Evolutionary conservation across 2,329 filamentous ascomycete species (phyloP).

Genomic region (Beauveria pseudobassiana): DNA sequence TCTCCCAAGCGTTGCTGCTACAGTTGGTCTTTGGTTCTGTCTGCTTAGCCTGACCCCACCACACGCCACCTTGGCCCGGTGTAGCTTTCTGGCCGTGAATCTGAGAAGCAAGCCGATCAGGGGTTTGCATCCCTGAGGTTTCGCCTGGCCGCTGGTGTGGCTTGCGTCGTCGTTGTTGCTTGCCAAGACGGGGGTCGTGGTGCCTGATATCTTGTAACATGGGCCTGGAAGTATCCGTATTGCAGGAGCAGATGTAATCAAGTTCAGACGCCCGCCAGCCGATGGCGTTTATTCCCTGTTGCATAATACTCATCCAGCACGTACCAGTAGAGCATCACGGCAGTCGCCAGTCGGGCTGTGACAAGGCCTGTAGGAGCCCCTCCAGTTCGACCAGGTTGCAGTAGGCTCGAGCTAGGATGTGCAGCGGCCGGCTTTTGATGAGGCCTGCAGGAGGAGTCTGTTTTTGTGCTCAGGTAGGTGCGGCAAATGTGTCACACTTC

Average conservation of each 20-base stretch:
- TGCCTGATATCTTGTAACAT: not conserved
- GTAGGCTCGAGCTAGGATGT: not conserved
- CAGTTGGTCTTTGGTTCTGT: not conserved
- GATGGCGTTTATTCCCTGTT: not conserved
- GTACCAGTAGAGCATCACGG: not conserved
- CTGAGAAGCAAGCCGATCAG: conserved; percentile 3
- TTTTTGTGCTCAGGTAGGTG: not conserved
- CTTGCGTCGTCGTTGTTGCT: not conserved
- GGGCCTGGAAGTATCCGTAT: not conserved
- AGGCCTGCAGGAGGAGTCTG: not conserved
- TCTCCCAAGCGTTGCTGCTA: too few species aligned
- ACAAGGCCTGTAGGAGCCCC: not conserved
- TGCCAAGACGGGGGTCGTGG: not conserved
- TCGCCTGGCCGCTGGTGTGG: not conserved
- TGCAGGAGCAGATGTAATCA: not conserved
- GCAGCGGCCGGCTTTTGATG: not conserved
- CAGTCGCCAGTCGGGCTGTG: not conserved
- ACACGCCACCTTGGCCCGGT: not conserved
- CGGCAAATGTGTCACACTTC: not conserved
- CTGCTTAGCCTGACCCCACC: not conserved
- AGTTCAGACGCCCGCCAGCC: not conserved
- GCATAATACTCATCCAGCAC: not conserved
- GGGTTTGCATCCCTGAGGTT: conserved; percentile 2
- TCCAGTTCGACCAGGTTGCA: conserved; percentile 6
- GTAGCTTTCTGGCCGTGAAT: not conserved